A percentile compares a stretch with the other conserved stretches of the same genome.
Conservation (phyloP, 139 green algal species). For the Coelastrella sp. region DNA sequence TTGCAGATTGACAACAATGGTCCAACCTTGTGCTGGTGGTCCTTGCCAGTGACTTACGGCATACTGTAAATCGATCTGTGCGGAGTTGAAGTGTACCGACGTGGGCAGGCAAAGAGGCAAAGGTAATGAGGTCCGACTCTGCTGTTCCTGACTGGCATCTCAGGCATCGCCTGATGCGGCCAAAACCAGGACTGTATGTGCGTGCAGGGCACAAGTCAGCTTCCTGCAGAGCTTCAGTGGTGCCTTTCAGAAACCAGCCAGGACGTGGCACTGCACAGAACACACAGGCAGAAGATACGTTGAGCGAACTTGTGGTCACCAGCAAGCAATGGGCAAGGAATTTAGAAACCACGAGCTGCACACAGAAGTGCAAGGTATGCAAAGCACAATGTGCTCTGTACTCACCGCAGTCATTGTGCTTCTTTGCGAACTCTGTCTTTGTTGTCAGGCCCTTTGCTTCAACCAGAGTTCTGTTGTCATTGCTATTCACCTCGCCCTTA, state of each 20-base stretch:
- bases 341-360: too few species aligned
- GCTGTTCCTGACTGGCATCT: slow-evolving; percentile 27
- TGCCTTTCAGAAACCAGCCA: not conserved
- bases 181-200: slow-evolving; percentile 17
- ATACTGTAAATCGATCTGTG: not conserved
- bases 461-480: not conserved
- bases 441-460: not conserved
- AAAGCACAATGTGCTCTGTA: not conserved
- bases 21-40: too few species aligned
- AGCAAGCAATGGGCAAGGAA: too few species aligned
- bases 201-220: not conserved
- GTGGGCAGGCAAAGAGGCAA: too few species aligned
- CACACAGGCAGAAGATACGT: too few species aligned
- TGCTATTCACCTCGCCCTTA: not conserved
- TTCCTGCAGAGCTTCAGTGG: not conserved
- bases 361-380: too few species aligned
- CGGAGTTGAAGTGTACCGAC: too few species aligned
- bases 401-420: not conserved
- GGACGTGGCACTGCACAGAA: slow-evolving; percentile 12
- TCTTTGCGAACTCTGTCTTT: not conserved
- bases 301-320: too few species aligned
- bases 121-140: too few species aligned
- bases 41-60: not conserved
- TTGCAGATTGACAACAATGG: too few species aligned
- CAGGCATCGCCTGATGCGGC: slow-evolving; percentile 14